Evolutionary conservation across 306 rosid genomes (phyloP), one percentile per base, ranked within the genome.

Genomic region (Cicer arietinum): DNA sequence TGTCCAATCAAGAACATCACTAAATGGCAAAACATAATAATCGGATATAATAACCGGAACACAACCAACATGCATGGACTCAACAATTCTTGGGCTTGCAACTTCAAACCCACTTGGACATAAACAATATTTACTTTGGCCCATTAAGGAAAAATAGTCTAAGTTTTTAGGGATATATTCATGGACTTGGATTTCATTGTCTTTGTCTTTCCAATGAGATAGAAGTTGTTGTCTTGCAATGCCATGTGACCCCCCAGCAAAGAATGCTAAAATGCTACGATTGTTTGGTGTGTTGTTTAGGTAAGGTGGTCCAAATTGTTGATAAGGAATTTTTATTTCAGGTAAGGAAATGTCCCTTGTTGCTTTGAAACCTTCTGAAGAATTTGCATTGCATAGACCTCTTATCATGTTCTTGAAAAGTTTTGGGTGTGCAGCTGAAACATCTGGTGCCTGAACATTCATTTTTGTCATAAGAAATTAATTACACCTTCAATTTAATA

Each of bases 1-100:
- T 30, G 50, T 73, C 88, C 89, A 88, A 8, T 88, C 64, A 7
- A 81, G 86, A 76, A 83, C 89, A 54, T 88, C 91, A 2, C 84
- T 85, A 3, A 85, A 87, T 0, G 91, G 89, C 18, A 82, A 74
- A 7, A 77, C 86, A 18, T 79, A 84, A 3, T 16, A n/a, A 35
- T 85, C 82, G 0, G 87, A 83, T 10, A 85, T 68, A 16, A 87
- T 44, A 37, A 87, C 87, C 0, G 86, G 91, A 7, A 87, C 85
- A 59, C 90, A 84, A 1, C 82, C 35, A 25, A 25, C 35, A 25
- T 25, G 35, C 35, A 25, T 25, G 35, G 35, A 25, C 35, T 25
- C 35, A 25, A 25, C 35, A 25, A 25, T 25, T 25, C 35, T 25
- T 25, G 35, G 35, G 35, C 35, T 25, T 25, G 35, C 35, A 2